phyloP scores from a whole-genome alignment of 495 filamentous ascomycete species.

The Podospora didyma region DNA sequence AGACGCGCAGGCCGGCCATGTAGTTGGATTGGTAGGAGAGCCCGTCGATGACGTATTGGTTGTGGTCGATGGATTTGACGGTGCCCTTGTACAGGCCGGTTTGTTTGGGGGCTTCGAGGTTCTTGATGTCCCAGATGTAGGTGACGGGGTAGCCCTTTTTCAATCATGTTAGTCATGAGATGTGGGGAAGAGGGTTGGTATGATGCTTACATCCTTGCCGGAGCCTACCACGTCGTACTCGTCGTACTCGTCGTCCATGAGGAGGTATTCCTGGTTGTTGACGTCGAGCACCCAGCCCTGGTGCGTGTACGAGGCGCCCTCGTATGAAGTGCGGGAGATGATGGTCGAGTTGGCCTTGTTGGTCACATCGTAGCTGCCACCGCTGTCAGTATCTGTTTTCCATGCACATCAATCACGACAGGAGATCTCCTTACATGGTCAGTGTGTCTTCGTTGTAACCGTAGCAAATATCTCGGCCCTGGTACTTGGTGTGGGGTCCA shows the following conservation, averaged over 20 bases:
- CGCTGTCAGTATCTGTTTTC: slow-evolving; percentile 20
- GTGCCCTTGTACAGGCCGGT: slow-evolving; percentile 52
- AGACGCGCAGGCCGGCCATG: slow-evolving; percentile 52
- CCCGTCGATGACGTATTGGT: slow-evolving; percentile 55
- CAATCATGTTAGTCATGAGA: not conserved
- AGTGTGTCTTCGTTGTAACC: slow-evolving; percentile 52
- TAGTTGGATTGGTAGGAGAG: slow-evolving; percentile 57
- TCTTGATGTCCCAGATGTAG: slow-evolving; percentile 56
- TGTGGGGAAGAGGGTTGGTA: not conserved
- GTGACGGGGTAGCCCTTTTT: slow-evolving; percentile 44
- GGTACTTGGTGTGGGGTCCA: slow-evolving; percentile 51
- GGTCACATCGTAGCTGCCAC: slow-evolving; percentile 43
- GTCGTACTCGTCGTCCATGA: slow-evolving; percentile 60
- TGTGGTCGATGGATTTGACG: slow-evolving; percentile 55
- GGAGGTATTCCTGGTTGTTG: slow-evolving; percentile 45
- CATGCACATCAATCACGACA: not conserved
- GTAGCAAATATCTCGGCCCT: slow-evolving; percentile 57
- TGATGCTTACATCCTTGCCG: slow-evolving; percentile 10
- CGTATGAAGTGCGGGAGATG: slow-evolving; percentile 54
- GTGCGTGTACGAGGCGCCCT: slow-evolving; percentile 56
- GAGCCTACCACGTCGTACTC: slow-evolving; percentile 45
- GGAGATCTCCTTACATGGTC: slow-evolving; percentile 27
- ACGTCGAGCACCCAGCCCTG: slow-evolving; percentile 58
- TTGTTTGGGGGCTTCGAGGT: slow-evolving; percentile 45
- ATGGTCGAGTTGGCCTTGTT: slow-evolving; percentile 45